Percentiles rank a stretch among this genome's conserved stretches.
These are phyloP conservation scores for Lomentospora prolificans DNA, from an alignment of 2,329 filamentous ascomycete species.

Conservation along the genomic window DNA sequence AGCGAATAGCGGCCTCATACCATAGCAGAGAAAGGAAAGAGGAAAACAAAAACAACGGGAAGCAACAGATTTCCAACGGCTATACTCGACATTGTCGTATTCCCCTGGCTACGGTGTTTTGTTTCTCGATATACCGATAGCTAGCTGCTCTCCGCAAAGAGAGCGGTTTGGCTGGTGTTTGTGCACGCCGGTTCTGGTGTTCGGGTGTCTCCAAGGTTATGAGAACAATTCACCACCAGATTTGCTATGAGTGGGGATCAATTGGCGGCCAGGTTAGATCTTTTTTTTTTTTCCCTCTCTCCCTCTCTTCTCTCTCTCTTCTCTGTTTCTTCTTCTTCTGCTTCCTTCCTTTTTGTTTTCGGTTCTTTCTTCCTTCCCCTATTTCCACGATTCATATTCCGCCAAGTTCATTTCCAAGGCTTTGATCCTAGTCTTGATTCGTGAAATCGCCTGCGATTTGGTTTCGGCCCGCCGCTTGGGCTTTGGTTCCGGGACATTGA, in stretches of 20 bases:
- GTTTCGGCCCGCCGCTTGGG: not conserved
- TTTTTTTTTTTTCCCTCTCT: not conserved
- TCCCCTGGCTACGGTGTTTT: not conserved
- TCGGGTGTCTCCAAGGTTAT: not conserved
- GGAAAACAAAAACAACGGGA: not conserved
- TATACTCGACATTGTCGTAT: not conserved
- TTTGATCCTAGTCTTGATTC: not conserved
- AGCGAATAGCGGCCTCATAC: not conserved
- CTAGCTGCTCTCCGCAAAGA: not conserved
- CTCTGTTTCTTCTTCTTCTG: not conserved
- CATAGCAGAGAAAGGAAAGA: not conserved
- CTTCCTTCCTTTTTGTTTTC: not conserved
- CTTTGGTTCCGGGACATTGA: not conserved
- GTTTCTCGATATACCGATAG: not conserved
- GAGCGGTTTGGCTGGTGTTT: not conserved
- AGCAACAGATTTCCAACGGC: not conserved
- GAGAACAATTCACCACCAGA: not conserved
- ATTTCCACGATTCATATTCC: not conserved
- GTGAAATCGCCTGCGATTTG: not conserved
- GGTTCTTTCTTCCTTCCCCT: not conserved
- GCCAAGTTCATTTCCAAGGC: not conserved
- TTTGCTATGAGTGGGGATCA: constrained; percentile 9
- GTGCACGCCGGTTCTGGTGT: not conserved
- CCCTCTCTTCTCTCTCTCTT: constrained; percentile 9
- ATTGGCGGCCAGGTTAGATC: constrained; percentile 5